These are phyloP conservation scores for Trichocomaceae sp. DNA, from an alignment of 2,329 filamentous ascomycete species.

Conservation along the genomic window DNA sequence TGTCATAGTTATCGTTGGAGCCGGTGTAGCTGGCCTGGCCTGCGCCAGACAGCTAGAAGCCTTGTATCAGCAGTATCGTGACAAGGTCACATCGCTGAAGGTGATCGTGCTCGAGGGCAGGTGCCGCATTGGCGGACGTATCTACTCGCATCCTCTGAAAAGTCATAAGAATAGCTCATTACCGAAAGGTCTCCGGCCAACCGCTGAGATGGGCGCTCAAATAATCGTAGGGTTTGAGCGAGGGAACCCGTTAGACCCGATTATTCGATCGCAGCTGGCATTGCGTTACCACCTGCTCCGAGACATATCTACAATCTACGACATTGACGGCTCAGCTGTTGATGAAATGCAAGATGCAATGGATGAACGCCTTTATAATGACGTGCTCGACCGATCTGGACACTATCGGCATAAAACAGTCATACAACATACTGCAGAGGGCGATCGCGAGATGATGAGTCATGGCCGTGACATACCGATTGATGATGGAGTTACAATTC, in stretches of 20 bases:
- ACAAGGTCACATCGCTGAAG: conserved; percentile 59
- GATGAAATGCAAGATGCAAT: conserved; percentile 70
- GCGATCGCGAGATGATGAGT: conserved; percentile 74
- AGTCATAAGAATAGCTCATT: conserved; percentile 51
- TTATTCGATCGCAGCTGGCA: conserved; percentile 83
- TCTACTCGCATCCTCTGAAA: conserved; percentile 73
- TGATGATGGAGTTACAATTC: conserved; percentile 65
- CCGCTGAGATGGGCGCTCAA: conserved; percentile 95
- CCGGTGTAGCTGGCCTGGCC: conserved; percentile 87
- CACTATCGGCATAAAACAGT: conserved; percentile 76
- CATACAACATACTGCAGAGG: conserved; percentile 66
- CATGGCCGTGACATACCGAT: conserved; percentile 70
- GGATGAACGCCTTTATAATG: conserved; percentile 89
- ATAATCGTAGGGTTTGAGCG: conserved; percentile 96
- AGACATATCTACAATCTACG: conserved; percentile 80
- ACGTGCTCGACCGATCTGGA: conserved; percentile 85
- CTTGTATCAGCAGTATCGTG: conserved; percentile 73
- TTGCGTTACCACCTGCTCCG: conserved; percentile 78
- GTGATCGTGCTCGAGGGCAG: conserved; percentile 83
- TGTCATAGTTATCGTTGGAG: conserved; percentile 80
- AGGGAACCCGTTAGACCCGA: conserved; percentile 86
- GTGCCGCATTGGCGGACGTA: conserved; percentile 78
- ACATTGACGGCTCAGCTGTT: conserved; percentile 58
- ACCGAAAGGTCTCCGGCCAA: conserved; percentile 56
- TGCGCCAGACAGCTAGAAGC: conserved; percentile 86